Percentiles rank a stretch among this genome's conserved stretches.
Evolutionary conservation across 495 filamentous ascomycete species (phyloP).

Genomic region (Tuber brumale): DNA sequence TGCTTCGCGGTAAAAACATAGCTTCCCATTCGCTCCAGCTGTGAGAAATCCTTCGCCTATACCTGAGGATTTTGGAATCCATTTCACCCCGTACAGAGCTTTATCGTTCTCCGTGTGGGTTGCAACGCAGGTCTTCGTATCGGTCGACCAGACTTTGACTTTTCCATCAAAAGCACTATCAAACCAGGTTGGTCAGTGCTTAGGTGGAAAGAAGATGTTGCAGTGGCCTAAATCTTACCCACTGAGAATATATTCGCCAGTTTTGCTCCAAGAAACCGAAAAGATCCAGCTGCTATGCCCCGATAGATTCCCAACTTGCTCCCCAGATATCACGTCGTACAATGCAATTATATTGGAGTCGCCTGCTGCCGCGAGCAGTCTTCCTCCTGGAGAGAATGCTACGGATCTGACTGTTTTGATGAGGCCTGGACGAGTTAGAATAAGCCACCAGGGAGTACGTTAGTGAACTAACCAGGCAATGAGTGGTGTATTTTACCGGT

Average conservation of each 20-base stretch:
- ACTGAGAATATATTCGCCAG: constrained; percentile 87
- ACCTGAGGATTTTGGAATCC: constrained; percentile 68
- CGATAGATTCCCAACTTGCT: constrained; percentile 78
- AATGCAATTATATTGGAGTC: constrained; percentile 81
- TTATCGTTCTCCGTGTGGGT: constrained; percentile 88
- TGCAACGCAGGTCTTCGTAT: constrained; percentile 73
- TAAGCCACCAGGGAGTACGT: background rate
- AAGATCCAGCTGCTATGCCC: constrained; percentile 82
- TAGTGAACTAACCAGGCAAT: constrained; percentile 58
- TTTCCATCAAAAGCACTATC: constrained; percentile 75
- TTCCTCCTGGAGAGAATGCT: constrained; percentile 77
- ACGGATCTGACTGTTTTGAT: constrained; percentile 76
- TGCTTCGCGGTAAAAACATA: constrained; percentile 89
- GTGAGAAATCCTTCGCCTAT: constrained; percentile 81
- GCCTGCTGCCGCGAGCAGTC: constrained; percentile 82
- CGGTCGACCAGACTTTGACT: constrained; percentile 88
- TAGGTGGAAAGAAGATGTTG: constrained; percentile 3
- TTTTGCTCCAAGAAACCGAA: constrained; percentile 82
- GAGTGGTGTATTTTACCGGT: constrained; percentile 80
- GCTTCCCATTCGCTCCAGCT: constrained; percentile 68
- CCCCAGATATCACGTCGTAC: constrained; percentile 84
- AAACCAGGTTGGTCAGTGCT: background rate
- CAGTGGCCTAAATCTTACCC: constrained; percentile 51
- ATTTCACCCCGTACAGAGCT: constrained; percentile 77
- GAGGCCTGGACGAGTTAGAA: constrained; percentile 54